Evolutionary conservation across 2,329 filamentous ascomycete genomes (phyloP), one percentile per base, ranked within the genome.

Genomic region (Akanthomyces lecanii): DNA sequence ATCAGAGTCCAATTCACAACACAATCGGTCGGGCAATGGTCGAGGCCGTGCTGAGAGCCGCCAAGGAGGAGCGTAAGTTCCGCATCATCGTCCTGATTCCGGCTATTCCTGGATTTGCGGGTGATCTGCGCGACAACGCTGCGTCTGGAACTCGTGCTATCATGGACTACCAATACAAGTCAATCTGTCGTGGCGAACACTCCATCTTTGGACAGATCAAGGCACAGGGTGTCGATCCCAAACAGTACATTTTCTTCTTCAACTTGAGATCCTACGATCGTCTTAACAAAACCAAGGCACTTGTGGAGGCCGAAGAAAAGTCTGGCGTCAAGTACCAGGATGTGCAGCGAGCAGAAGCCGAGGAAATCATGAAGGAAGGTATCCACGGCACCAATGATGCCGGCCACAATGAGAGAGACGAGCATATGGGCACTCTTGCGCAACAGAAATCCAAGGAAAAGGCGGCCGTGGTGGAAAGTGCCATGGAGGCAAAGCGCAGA

Each of bases 161-260:
- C 70, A 98, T 99, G 92, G 93, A 98, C 73, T 98, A 97, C 71
- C 95, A 98, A 73, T 99, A 95, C 81, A 96, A 96, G 76, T 96
- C 92, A 0, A 96, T 99, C 67, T 91, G 89, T 71, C 89, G 95
- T 51, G 95, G 95, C 6, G 89, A 96, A 66, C 82, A 98, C 72
- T 97, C 92, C 5, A 98, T 99, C 59, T 95, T 90, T 69, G 92
- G 85, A 45, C 88, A 90, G 71, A 86, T 97, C 63, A 76, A 75
- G 51, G 85, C 84, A 7, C 81, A 90, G 66, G 92, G 90, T 1
- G 85, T 95, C 1, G 87, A 97, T 69, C 92, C 93, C 0, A 84
- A 71, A 0, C 71, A 97, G 65, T 85, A 98, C 75, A 87, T 99
- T 38, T 97, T 96, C 76, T 83, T 96, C 71, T 99, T 98, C 82